Conservation (phyloP, 2,329 filamentous ascomycete species). For the Botrytis porri region DNA sequence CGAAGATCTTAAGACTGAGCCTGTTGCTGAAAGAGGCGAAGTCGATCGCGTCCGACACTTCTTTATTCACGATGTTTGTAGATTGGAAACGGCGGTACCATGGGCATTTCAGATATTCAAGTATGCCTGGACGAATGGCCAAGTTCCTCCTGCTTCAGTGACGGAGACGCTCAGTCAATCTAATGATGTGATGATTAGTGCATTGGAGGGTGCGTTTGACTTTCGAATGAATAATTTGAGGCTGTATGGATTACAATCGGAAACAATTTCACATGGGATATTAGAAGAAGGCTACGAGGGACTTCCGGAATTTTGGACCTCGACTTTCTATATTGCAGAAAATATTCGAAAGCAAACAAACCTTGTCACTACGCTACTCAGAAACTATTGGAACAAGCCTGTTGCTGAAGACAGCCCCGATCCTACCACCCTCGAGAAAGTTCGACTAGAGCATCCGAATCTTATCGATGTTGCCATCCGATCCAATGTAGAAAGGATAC, state of each 20-base stretch:
- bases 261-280: conserved; percentile 64
- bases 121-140: conserved; percentile 61
- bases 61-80: conserved; percentile 74
- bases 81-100: conserved; percentile 70
- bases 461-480: conserved; percentile 58
- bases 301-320: conserved; percentile 84
- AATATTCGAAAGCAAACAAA: conserved; percentile 59
- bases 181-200: conserved; percentile 66
- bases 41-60: conserved; percentile 79
- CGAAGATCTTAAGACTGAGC: conserved; percentile 69
- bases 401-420: conserved; percentile 32
- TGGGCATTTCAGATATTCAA: conserved; percentile 78
- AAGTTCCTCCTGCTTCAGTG: conserved; percentile 51
- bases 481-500: conserved; percentile 56
- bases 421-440: conserved; percentile 41
- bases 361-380: conserved; percentile 43
- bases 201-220: conserved; percentile 60
- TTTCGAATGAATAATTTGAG: conserved; percentile 70
- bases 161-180: conserved; percentile 54
- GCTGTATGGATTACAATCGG: conserved; percentile 69
- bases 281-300: conserved; percentile 61
- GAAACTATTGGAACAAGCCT: conserved; percentile 37
- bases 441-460: conserved; percentile 50
- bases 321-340: conserved; percentile 59
- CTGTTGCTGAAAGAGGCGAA: conserved; percentile 63